Conservation (phyloP, 2,329 filamentous ascomycete genomes). For the Leptoxyphium fumago region DNA sequence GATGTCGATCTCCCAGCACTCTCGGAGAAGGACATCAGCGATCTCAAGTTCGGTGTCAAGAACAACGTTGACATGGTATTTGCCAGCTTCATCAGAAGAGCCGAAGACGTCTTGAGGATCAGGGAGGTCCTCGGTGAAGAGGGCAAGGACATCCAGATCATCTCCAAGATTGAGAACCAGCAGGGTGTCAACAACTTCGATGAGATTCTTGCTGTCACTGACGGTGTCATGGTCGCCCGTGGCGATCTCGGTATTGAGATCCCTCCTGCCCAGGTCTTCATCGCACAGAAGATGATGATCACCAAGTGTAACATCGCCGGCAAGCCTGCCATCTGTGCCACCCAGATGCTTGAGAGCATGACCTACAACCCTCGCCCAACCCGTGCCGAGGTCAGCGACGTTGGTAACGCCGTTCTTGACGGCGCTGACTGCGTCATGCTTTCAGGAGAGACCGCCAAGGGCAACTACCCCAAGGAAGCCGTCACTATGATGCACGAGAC, state of each 20-base stretch:
- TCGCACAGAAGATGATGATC: conserved; percentile 99
- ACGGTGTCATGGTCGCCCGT: conserved; percentile 99
- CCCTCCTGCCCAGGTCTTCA: conserved; percentile 93
- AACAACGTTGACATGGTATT: conserved; percentile 99
- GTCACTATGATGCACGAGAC: conserved; percentile 98
- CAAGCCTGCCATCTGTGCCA: conserved; percentile 97
- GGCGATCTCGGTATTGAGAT: conserved; percentile 98
- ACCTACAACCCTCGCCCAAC: conserved; percentile 99
- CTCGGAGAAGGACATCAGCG: conserved; percentile 93
- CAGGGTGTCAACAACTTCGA: conserved; percentile 99
- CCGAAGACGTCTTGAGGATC: conserved; percentile 84
- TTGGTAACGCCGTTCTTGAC: conserved; percentile 94
- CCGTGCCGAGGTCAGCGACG: conserved; percentile 94
- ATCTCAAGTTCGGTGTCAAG: conserved; percentile 91
- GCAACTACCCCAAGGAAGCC: conserved; percentile 79
- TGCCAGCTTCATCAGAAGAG: conserved; percentile 92
- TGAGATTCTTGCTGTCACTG: conserved; percentile 88
- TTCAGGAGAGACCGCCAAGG: conserved; percentile 98
- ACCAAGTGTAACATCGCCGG: conserved; percentile 99
- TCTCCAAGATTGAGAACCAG: conserved; percentile 99
- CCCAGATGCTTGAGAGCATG: conserved; percentile 99
- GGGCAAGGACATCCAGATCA: conserved; percentile 95
- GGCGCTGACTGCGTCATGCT: conserved; percentile 99
- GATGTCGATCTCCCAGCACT: conserved; percentile 95
- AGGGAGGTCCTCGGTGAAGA: conserved; percentile 80